Percentiles rank a stretch among this genome's conserved stretches.
phyloP scores from a whole-genome alignment of 1,284 basidiomycete species.

The Moesziomyces aphidis region DNA sequence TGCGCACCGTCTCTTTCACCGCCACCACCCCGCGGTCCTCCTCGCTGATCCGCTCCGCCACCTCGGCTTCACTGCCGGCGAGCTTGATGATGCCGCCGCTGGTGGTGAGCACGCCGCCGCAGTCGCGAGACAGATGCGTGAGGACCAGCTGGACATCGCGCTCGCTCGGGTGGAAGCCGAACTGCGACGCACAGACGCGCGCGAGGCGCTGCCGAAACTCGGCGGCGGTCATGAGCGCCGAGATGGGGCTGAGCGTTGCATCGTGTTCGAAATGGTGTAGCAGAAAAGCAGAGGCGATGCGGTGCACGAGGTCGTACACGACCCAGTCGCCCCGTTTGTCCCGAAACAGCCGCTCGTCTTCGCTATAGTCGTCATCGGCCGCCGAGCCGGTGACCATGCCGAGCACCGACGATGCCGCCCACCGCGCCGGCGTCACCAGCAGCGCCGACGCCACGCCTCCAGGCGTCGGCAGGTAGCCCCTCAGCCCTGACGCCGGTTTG shows the following conservation, averaged over 20 bases:
- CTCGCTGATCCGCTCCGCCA: slow-evolving; percentile 71
- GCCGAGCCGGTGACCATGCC: slow-evolving; percentile 73
- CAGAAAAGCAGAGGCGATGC: slow-evolving; percentile 13
- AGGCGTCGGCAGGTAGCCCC: slow-evolving; percentile 23
- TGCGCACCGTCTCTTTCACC: slow-evolving; percentile 76
- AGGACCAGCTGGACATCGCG: slow-evolving; percentile 78
- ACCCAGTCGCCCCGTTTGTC: slow-evolving; percentile 78
- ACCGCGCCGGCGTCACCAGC: slow-evolving; percentile 68
- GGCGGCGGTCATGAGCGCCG: slow-evolving; percentile 20
- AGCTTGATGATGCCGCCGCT: slow-evolving; percentile 72
- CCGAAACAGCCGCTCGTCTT: slow-evolving; percentile 69
- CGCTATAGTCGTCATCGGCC: slow-evolving; percentile 71
- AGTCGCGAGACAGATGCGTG: slow-evolving; percentile 83
- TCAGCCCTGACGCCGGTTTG: background rate
- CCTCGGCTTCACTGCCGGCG: background rate
- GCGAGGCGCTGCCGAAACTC: slow-evolving; percentile 16
- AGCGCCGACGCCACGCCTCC: slow-evolving; percentile 17
- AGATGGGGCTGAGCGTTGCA: slow-evolving; percentile 37
- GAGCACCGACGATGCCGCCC: slow-evolving; percentile 79
- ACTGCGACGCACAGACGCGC: slow-evolving; percentile 5
- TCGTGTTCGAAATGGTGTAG: slow-evolving; percentile 12
- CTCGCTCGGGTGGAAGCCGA: slow-evolving; percentile 70
- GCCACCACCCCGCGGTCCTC: slow-evolving; percentile 81
- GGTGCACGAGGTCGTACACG: slow-evolving; percentile 75
- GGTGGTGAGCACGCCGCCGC: slow-evolving; percentile 74